phyloP scores from a whole-genome alignment of 139 green algal species.

The Spirogloea muscicola region DNA sequence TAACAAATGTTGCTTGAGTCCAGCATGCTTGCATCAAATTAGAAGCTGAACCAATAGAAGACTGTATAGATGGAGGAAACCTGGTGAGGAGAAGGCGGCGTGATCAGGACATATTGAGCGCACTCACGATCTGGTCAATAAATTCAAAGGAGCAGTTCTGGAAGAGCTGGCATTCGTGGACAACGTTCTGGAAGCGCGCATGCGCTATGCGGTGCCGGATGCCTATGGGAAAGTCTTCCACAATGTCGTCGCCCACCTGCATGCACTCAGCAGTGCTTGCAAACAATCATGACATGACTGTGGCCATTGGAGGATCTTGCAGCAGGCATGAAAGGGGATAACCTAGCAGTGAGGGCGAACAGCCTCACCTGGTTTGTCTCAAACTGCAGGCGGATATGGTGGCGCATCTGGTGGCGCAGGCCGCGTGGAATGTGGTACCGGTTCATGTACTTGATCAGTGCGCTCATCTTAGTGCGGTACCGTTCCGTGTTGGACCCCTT shows the following conservation, averaged over 20 bases:
- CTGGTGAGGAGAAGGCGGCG: too few species aligned
- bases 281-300: too few species aligned
- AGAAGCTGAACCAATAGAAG: too few species aligned
- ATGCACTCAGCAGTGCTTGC: too few species aligned
- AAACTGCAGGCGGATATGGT: slow-evolving; percentile 8
- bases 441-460: slow-evolving; percentile 21
- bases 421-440: slow-evolving; percentile 6
- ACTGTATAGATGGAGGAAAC: too few species aligned
- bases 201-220: neutral
- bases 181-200: neutral
- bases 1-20: too few species aligned
- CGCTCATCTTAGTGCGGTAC: slow-evolving; percentile 19
- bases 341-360: too few species aligned
- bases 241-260: neutral
- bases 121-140: slow-evolving; percentile 18
- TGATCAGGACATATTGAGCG: too few species aligned
- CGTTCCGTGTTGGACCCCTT: slow-evolving; percentile 2
- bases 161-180: slow-evolving; percentile 31
- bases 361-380: slow-evolving; percentile 19
- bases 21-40: too few species aligned
- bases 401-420: neutral
- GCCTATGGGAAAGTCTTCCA: slow-evolving; percentile 3
- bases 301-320: too few species aligned
- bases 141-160: slow-evolving; percentile 22
- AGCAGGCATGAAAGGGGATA: too few species aligned